A percentile compares a stretch with the other conserved stretches of the same genome.
Evolutionary conservation across 768 basidiomycete species (phyloP).

Genomic region (Trametes meyenii): DNA sequence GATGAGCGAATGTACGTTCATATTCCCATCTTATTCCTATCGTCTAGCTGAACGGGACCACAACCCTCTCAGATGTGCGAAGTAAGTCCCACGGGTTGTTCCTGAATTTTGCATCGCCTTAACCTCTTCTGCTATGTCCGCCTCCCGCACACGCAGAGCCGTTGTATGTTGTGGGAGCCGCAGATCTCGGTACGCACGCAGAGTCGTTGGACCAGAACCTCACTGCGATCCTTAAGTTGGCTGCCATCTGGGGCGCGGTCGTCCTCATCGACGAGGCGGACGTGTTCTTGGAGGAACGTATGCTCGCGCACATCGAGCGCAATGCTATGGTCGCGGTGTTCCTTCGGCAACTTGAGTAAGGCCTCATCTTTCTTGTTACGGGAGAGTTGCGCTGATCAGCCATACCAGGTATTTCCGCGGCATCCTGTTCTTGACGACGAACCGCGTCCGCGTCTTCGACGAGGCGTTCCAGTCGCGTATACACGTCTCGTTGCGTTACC

Average conservation of each 20-base stretch:
- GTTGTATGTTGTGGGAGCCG: conserved; percentile 39
- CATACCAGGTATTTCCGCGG: conserved; percentile 34
- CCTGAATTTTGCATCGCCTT: not conserved
- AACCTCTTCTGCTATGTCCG: not conserved
- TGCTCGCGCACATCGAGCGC: conserved; percentile 62
- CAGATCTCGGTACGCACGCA: conserved; percentile 40
- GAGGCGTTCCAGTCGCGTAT: conserved; percentile 38
- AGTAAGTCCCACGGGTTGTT: conserved; percentile 19
- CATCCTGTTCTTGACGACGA: conserved; percentile 45
- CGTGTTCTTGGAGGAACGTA: conserved; percentile 73
- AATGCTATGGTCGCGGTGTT: conserved; percentile 76
- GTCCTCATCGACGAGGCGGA: conserved; percentile 51
- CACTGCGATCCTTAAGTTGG: conserved; percentile 36
- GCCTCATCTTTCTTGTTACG: not conserved
- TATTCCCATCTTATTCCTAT: no score
- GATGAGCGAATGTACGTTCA: conserved; percentile 38
- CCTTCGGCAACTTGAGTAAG: conserved; percentile 32
- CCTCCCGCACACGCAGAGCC: conserved; percentile 26
- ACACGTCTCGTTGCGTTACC: conserved; percentile 55
- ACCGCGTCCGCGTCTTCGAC: conserved; percentile 42
- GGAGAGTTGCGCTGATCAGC: not conserved
- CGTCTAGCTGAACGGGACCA: not conserved
- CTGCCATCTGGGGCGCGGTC: conserved; percentile 39
- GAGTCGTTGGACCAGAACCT: conserved; percentile 35
- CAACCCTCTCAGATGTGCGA: conserved; percentile 24